Conservation (phyloP, 2,329 filamentous ascomycete genomes). For the Penicillium sp. region DNA sequence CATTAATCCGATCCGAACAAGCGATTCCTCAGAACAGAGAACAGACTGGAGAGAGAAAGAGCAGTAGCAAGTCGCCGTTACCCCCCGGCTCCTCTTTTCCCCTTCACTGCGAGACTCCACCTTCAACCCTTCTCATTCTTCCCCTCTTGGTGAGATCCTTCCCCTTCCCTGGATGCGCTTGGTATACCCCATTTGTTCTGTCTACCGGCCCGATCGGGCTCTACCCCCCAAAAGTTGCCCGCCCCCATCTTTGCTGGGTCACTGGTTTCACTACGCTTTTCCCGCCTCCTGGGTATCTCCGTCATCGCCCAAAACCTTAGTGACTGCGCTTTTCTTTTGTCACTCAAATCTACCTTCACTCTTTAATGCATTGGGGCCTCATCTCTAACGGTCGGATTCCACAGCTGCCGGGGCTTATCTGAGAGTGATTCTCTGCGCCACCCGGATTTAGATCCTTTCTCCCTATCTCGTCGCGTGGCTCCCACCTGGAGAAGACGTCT, state of each 20-base stretch:
- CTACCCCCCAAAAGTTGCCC: background rate
- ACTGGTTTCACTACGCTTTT: conserved; percentile 16
- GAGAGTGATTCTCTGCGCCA: conserved; percentile 13
- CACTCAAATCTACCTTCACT: background rate
- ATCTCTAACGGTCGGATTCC: conserved; percentile 8
- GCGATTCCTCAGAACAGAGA: conserved; percentile 31
- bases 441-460: conserved; percentile 11
- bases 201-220: conserved; percentile 23
- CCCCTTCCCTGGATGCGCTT: conserved; percentile 11
- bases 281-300: conserved; percentile 24
- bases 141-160: conserved; percentile 4
- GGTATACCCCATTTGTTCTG: conserved; percentile 6
- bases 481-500: conserved; percentile 9
- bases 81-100: conserved; percentile 19
- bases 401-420: conserved; percentile 3
- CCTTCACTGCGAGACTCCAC: background rate
- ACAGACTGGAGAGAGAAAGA: conserved; percentile 1
- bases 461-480: conserved; percentile 21
- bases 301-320: conserved; percentile 22
- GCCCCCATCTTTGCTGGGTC: conserved; percentile 2
- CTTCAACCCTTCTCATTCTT: background rate
- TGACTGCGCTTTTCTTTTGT: conserved; percentile 3
- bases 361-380: background rate
- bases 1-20: conserved; percentile 41
- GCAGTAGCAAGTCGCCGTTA: conserved; percentile 20